phyloP scores from a whole-genome alignment of 2,329 filamentous ascomycete species.

The Colletotrichum kahawae region DNA sequence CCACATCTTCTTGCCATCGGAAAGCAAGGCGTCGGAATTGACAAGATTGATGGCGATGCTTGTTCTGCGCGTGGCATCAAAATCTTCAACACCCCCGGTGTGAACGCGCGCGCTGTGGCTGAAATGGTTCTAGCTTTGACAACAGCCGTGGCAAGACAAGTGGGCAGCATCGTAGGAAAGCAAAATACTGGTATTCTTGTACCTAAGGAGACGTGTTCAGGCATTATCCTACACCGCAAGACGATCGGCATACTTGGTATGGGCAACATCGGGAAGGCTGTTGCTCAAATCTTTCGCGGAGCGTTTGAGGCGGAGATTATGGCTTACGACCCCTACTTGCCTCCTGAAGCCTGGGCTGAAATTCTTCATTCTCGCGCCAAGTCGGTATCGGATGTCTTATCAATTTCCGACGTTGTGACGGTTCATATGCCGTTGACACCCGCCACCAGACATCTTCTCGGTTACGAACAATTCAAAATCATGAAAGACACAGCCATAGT shows the following conservation, averaged over 20 bases:
- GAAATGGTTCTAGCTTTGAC: slow-evolving; percentile 41
- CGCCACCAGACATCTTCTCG: slow-evolving; percentile 36
- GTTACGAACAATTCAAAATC: slow-evolving; percentile 30
- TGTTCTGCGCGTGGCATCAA: slow-evolving; percentile 42
- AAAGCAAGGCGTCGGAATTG: slow-evolving; percentile 53
- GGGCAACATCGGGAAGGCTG: slow-evolving; percentile 41
- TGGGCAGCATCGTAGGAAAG: slow-evolving; percentile 33
- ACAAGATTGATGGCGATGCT: slow-evolving; percentile 47
- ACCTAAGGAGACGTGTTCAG: slow-evolving; percentile 46
- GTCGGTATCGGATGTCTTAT: slow-evolving; percentile 36
- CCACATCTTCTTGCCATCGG: slow-evolving; percentile 45
- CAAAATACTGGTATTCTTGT: slow-evolving; percentile 33
- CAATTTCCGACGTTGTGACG: slow-evolving; percentile 36
- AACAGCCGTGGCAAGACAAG: slow-evolving; percentile 36
- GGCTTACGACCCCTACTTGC: slow-evolving; percentile 40
- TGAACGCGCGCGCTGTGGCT: slow-evolving; percentile 47
- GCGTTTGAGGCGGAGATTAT: slow-evolving; percentile 38
- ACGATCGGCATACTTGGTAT: slow-evolving; percentile 43
- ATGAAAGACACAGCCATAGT: slow-evolving; percentile 45
- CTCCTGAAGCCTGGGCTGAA: slow-evolving; percentile 34
- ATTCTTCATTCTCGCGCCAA: slow-evolving; percentile 34
- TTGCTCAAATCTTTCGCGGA: slow-evolving; percentile 40
- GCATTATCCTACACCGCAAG: slow-evolving; percentile 37
- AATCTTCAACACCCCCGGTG: slow-evolving; percentile 53
- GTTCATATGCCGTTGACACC: slow-evolving; percentile 42